Base-by-base conservation (phyloP, 257 asterid species). In the Petunia secreta region DNA sequence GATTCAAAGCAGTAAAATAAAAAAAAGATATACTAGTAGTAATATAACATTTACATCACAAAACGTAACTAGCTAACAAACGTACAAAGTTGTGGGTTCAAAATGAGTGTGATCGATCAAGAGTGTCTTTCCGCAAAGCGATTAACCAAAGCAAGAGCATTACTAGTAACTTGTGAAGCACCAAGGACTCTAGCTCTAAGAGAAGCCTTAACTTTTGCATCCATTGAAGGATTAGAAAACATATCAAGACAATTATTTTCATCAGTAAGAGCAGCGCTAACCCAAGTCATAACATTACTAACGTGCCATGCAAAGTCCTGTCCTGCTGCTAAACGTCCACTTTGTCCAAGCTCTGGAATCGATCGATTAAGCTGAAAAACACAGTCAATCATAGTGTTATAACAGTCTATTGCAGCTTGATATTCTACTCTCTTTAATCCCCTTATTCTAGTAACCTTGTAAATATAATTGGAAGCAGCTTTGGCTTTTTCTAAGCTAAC, bases 241-340 rank as follows among this genome's bases (percentile, higher is more conserved):
- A 97, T 94, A 15, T 94, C 91, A 5, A 91, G 77, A 66, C 98
- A 94, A 85, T 82, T 85, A 46, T 73, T 87, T 1, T 91, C 89
- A 55, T 90, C 94, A 4, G 96, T 91, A 54, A 92, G 74, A 54
- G 97, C 98, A 5, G 96, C 86, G 82, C 97, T 94, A 87, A 91
- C 89, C 98, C 98, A 92, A 0, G 98, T 92, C 68, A 85, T 82
- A 11, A 87, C 88, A 52, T 91, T 91, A 82, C 90, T 89, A 3
- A 87, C 88, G 60, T 85, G 91, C 93, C 91, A 90, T 25, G 77
- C 59, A 63, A 90, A 92, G 41, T 88, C 86, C 83, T 78, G 86
- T 15, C 87, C 85, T 0, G 84, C 55, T 2, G 75, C 59, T 62
- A 76, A 82, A 0, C 80, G 44, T 14, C 80, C 84, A 79, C 88